phyloP scores from a whole-genome alignment of 2,329 filamentous ascomycete species.

The Hymenoscyphus repandus region DNA sequence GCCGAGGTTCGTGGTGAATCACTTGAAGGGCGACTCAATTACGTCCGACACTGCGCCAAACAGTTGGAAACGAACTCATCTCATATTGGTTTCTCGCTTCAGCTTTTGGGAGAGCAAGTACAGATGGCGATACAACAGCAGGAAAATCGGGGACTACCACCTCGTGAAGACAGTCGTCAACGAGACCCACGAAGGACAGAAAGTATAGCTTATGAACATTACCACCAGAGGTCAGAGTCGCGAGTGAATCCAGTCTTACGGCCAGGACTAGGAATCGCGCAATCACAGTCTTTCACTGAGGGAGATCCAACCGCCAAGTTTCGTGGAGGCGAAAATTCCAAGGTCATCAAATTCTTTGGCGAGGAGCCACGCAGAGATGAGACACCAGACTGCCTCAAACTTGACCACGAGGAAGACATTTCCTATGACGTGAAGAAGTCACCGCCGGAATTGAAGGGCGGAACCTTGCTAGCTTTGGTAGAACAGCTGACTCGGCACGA shows the following conservation, averaged over 20 bases:
- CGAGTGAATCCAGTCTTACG: constrained; percentile 29
- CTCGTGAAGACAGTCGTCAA: constrained; percentile 37
- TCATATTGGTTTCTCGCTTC: constrained; percentile 81
- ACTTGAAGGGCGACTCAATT: constrained; percentile 77
- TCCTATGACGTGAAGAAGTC: constrained; percentile 81
- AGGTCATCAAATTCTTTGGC: constrained; percentile 62
- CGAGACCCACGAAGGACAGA: constrained; percentile 53
- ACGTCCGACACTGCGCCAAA: constrained; percentile 70
- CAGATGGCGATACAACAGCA: constrained; percentile 49
- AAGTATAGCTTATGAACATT: constrained; percentile 49
- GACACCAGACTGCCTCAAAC: constrained; percentile 73
- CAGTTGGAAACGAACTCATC: constrained; percentile 82
- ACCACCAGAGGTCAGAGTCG: constrained; percentile 54
- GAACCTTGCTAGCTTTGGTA: constrained; percentile 81
- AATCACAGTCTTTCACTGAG: constrained; percentile 60
- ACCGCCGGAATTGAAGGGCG: constrained; percentile 75
- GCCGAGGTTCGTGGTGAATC: constrained; percentile 85
- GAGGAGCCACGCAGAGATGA: constrained; percentile 59
- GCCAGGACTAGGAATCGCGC: constrained; percentile 24
- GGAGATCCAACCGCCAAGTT: constrained; percentile 41
- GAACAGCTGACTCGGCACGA: constrained; percentile 96
- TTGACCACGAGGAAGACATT: constrained; percentile 85
- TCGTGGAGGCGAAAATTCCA: constrained; percentile 56
- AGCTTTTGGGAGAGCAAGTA: constrained; percentile 79
- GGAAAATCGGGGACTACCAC: constrained; percentile 31